phyloP scores from a whole-genome alignment of 352 stramenopile genomes.

The Pythium plurisporium region DNA sequence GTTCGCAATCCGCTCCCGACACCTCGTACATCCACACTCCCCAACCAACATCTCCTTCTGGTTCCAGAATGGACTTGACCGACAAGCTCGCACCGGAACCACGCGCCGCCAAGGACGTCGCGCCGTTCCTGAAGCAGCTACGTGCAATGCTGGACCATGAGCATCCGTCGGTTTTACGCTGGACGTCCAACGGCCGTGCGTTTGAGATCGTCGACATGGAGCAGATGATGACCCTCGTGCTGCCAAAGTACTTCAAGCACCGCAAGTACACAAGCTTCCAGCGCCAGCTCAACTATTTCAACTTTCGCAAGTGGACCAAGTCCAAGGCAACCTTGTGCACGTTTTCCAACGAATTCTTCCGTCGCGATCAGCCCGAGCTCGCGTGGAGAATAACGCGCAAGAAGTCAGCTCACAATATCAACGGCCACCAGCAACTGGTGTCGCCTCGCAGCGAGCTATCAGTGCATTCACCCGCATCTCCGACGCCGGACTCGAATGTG shows the following conservation, averaged over 20 bases:
- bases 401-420: not conserved
- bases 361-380: not conserved
- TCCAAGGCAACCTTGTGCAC: conserved; percentile 19
- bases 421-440: no score
- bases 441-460: no score
- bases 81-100: not conserved
- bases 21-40: no score
- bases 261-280: conserved; percentile 86
- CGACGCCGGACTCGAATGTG: no score
- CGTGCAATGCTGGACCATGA: conserved; percentile 53
- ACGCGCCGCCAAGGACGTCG: conserved; percentile 16
- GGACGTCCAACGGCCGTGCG: conserved; percentile 52
- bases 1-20: no score
- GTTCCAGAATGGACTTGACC: not conserved
- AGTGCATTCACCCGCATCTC: no score
- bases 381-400: not conserved
- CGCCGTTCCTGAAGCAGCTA: conserved; percentile 52
- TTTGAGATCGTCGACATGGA: conserved; percentile 84
- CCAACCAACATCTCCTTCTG: no score
- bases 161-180: conserved; percentile 36
- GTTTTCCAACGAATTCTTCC: not conserved
- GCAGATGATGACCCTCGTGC: conserved; percentile 36
- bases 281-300: conserved; percentile 85
- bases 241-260: conserved; percentile 86
- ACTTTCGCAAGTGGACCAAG: conserved; percentile 22